Evolutionary conservation across 1,284 basidiomycete species (phyloP), one percentile per base, ranked within the genome.

Genomic region (Boletus nobilissimus): DNA sequence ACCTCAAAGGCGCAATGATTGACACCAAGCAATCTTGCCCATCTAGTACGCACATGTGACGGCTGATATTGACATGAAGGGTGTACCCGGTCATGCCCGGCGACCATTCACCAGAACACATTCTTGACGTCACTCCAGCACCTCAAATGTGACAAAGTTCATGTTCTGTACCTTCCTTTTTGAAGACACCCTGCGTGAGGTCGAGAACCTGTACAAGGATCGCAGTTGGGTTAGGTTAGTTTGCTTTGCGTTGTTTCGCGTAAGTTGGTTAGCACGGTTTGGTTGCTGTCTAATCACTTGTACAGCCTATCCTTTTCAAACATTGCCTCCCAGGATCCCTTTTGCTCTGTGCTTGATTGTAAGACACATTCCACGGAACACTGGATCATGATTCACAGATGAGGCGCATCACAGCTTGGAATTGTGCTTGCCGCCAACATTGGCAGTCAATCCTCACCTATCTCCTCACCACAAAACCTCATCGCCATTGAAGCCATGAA

Each of bases 371-470:
- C 66, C 39, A 8, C 32, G n/a, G 36, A 24, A 16, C 32, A 63
- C 63, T 40, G 68, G n/a, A 10, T 51, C n/a, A 11, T 10, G 7
- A 60, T 69, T 79, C 71, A 80, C 68, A 73, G 73, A 67, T 40
- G 19, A 36, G 62, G 32, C 43, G 22, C n/a, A n/a, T 43, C 57
- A 43, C 82, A 97, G 96, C 92, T 99, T 80, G 97, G 96, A 18
- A 99, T 99, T 78, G 98, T 98, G 2, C 91, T 99, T 10, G 97
- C 98, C 1, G 97, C 97, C 9, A 99, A 99, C 86, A 98, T 99
- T 78, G 98, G 98, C n/a, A 97, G 97, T 1, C 97, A 98, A 87
- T 95, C 94, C 74, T 99, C 97, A 4, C 97, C 97, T 10, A 95
- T 95, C 54, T 98, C 97, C 1, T 98, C 97, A 0, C 98, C 98